phyloP scores from a whole-genome alignment of 1,139 yeast genomes.

The Blastobotrys capitulatus region DNA sequence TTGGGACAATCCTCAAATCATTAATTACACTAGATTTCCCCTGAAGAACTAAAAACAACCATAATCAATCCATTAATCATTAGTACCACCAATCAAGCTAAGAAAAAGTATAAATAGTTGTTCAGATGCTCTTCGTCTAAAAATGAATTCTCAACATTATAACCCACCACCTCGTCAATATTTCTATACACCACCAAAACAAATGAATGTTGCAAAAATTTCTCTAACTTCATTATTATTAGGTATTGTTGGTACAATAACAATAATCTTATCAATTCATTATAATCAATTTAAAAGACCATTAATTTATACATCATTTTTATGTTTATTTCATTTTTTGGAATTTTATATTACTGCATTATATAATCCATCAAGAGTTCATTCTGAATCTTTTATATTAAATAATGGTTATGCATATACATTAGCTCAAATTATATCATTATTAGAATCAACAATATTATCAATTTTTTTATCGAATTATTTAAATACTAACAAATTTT shows the following conservation, averaged over 20 bases:
- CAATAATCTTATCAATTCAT: slow-evolving; percentile 1
- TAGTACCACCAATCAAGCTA: no score
- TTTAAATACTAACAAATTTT: slow-evolving; percentile 1
- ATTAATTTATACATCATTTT: slow-evolving; percentile 46
- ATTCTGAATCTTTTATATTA: slow-evolving; percentile 70
- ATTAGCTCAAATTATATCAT: slow-evolving; percentile 54
- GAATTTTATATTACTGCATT: slow-evolving; percentile 77
- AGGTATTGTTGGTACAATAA: slow-evolving; percentile 21
- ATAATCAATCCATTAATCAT: no score
- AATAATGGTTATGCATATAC: slow-evolving; percentile 63
- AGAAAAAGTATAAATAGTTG: no score
- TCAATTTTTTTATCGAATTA: slow-evolving; percentile 33
- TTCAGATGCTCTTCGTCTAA: no score
- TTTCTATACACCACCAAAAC: slow-evolving; percentile 4
- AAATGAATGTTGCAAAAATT: slow-evolving; percentile 27
- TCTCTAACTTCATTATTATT: slow-evolving; percentile 38
- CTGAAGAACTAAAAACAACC: no score
- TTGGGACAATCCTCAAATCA: background rate
- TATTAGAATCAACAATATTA: slow-evolving; percentile 40
- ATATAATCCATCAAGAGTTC: slow-evolving; percentile 61
- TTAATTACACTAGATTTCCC: no score
- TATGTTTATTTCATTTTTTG: slow-evolving; percentile 66
- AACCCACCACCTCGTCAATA: slow-evolving; percentile 7
- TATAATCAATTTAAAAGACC: slow-evolving; percentile 30
- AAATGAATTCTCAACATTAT: no score